Evolutionary conservation across 129 eudicot species (phyloP).

Genomic region (Rutidosis leptorrhynchoides): DNA sequence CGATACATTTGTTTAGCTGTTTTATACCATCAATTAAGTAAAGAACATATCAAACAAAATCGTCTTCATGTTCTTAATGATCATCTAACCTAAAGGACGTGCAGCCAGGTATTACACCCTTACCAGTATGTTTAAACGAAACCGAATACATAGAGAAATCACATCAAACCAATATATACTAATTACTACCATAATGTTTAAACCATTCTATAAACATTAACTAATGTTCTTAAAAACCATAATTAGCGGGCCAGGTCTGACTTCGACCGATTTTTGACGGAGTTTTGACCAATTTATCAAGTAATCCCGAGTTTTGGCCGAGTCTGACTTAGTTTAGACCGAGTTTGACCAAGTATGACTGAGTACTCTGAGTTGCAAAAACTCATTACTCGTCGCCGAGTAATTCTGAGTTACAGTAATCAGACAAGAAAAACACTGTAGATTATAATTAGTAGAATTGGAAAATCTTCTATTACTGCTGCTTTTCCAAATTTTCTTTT

Average conservation of each 20-base stretch:
- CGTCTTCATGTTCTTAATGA: not conserved
- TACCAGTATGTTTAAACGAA: not conserved
- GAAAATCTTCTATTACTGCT: no score
- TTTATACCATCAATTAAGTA: not conserved
- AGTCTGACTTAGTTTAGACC: no score
- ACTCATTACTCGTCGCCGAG: no score
- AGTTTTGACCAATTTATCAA: no score
- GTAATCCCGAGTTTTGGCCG: no score
- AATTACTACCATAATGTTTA: not conserved
- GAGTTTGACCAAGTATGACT: no score
- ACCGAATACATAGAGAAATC: no score
- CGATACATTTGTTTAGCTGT: not conserved
- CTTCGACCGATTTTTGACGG: no score
- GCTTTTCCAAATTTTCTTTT: not conserved
- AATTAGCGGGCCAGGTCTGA: no score
- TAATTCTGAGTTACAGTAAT: no score
- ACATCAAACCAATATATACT: not conserved
- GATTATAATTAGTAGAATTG: not conserved
- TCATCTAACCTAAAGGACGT: not conserved
- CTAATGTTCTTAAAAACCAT: not conserved
- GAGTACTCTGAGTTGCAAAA: no score
- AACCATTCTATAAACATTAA: not conserved
- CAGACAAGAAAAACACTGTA: no score
- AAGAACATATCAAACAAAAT: not conserved
- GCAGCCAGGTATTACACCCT: not conserved